Conservation (phyloP, 441 rosid species). For the Bocquillonia castaneifolia region DNA sequence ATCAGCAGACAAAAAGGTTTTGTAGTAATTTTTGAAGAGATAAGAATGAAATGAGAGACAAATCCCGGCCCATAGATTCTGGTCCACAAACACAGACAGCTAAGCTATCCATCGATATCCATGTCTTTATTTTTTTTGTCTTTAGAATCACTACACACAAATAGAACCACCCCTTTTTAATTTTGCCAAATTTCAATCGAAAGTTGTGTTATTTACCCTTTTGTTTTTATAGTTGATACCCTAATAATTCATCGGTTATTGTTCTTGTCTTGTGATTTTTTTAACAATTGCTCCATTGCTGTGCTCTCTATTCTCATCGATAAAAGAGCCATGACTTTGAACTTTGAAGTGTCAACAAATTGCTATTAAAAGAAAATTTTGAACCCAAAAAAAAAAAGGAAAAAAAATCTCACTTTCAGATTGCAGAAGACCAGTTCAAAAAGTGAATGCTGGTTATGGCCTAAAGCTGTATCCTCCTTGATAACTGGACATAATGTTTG, state of each 20-base stretch:
- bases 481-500: constrained; percentile 2
- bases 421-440: background rate
- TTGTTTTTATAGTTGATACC: background rate
- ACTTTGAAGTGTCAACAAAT: background rate
- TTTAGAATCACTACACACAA: background rate
- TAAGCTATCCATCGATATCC: constrained; percentile 11
- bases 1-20: background rate
- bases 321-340: constrained; percentile 11
- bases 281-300: background rate
- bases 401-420: background rate
- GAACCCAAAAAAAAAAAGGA: no score
- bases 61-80: constrained; percentile 32
- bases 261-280: background rate
- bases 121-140: constrained; percentile 13
- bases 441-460: constrained; percentile 1
- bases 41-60: constrained; percentile 32
- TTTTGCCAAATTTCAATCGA: no score
- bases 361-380: background rate
- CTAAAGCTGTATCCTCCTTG: constrained; percentile 10
- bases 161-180: constrained; percentile 7
- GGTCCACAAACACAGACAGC: constrained; percentile 22
- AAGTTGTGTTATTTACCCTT: background rate
- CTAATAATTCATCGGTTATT: background rate
- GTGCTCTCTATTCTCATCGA: background rate
- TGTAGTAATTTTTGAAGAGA: background rate